Base-by-base conservation (phyloP, 2,329 filamentous ascomycete species). In the Whalleya microplaca region DNA sequence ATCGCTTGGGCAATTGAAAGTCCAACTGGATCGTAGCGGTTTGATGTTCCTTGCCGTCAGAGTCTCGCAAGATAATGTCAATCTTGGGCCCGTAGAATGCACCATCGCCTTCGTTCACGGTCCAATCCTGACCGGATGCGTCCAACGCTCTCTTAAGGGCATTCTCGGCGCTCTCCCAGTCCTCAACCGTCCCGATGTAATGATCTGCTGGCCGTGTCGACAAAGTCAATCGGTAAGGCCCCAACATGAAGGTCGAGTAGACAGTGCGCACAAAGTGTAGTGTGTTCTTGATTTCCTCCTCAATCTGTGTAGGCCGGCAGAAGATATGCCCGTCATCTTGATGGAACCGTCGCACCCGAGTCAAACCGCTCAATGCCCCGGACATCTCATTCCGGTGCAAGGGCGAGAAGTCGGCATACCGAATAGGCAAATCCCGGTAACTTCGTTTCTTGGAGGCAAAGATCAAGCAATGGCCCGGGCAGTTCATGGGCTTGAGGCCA, bases 271-370 rank as follows among this genome's bases (percentile, higher is more conserved):
- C 79, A 44, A 72, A 72, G 51, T 72, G 67, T 8, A 72, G 64
- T 0, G 69, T 72, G 43, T 67, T 68, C 27, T 59, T 63, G 46
- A 72, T 83, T 76, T 96, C 91, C 58, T 92, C 88, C 66, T 92
- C 85, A 21, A 72, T 69, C 51, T 72, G 71, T 37, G 65, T 63
- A 62, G 78, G 69, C 5, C 88, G 87, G 76, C 93, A 97, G 82
- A 99, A 96, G 65, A 97, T 95, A 73, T 99, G 95, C 2, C 90
- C 91, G 73, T 99, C 95, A 68, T 99, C 95, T 76, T 98, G 94
- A 72, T 95, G 90, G 80, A 99, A 98, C 65, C 93, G 87, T 47
- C 95, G 87, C 10, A 98, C 94, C 73, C 95, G 87, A 2, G 95
- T 98, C 61, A 99, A 81, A 32, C 95, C 95, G 45, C 88, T 91